These are phyloP conservation scores for Cutaneotrichosporon cutaneum DNA, from an alignment of 1,284 basidiomycete species.

Conservation along the genomic window DNA sequence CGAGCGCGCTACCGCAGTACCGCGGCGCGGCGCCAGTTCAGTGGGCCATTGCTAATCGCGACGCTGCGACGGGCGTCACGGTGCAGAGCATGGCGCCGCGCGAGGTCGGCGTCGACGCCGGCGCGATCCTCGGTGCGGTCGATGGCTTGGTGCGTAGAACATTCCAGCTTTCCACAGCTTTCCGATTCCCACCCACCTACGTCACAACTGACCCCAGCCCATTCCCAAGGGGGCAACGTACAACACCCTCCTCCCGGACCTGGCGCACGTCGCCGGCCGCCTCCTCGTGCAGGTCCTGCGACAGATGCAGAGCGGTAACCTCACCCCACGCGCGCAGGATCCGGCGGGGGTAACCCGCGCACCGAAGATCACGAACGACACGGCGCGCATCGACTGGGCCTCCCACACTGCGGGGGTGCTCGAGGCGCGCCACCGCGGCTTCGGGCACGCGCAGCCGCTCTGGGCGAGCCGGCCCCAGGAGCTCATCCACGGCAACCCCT, in stretches of 20 bases:
- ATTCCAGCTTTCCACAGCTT: neutral
- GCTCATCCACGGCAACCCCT: constrained; percentile 4
- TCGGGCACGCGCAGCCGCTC: constrained; percentile 66
- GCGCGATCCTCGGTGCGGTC: constrained; percentile 48
- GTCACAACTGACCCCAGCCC: constrained; percentile 47
- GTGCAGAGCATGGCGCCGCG: constrained; percentile 55
- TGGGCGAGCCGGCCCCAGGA: constrained; percentile 38
- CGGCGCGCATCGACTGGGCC: constrained; percentile 62
- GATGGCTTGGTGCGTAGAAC: constrained; percentile 42
- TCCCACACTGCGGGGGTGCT: constrained; percentile 63
- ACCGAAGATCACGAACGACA: constrained; percentile 61
- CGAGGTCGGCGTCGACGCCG: constrained; percentile 52
- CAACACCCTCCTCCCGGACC: constrained; percentile 59
- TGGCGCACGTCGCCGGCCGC: constrained; percentile 67
- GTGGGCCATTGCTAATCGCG: constrained; percentile 68
- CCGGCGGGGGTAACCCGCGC: constrained; percentile 58
- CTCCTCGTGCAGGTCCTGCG: constrained; percentile 70
- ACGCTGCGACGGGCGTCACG: constrained; percentile 66
- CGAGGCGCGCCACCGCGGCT: constrained; percentile 62
- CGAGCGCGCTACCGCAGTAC: constrained; percentile 82
- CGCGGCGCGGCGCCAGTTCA: constrained; percentile 92
- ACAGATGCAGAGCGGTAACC: constrained; percentile 61
- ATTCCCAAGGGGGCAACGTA: constrained; percentile 60
- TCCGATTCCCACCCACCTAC: neutral
- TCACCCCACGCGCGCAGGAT: constrained; percentile 57